A percentile compares a stretch with the other conserved stretches of the same genome.
Evolutionary conservation across 495 filamentous ascomycete genomes (phyloP).

Genomic region (Jackrogersella minutella): DNA sequence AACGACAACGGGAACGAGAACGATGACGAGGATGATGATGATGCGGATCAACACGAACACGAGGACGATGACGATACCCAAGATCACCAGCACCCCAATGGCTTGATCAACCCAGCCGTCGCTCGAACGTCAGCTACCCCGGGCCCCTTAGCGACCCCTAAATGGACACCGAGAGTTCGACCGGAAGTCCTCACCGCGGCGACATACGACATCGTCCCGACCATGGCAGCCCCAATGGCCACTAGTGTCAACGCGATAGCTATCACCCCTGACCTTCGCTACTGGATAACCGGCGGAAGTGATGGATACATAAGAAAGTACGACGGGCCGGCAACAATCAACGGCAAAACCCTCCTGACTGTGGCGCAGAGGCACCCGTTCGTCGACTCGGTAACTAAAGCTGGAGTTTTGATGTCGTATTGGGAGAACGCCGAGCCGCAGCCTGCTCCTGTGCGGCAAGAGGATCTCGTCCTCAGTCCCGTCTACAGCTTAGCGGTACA

Average conservation of each 20-base stretch:
- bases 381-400: slow-evolving; percentile 95
- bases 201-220: slow-evolving; percentile 94
- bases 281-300: slow-evolving; percentile 91
- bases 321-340: slow-evolving; percentile 94
- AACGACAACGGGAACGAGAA: slow-evolving; percentile 71
- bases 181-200: slow-evolving; percentile 81
- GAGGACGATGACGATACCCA: slow-evolving; percentile 66
- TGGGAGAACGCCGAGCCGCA: slow-evolving; percentile 86
- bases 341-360: slow-evolving; percentile 91
- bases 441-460: slow-evolving; percentile 52
- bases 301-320: slow-evolving; percentile 96
- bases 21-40: slow-evolving; percentile 65
- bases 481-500: slow-evolving; percentile 95
- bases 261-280: slow-evolving; percentile 92
- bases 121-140: slow-evolving; percentile 60
- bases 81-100: slow-evolving; percentile 41
- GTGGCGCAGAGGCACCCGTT: slow-evolving; percentile 97
- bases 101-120: slow-evolving; percentile 27
- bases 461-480: slow-evolving; percentile 72
- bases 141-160: slow-evolving; percentile 51
- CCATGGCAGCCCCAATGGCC: slow-evolving; percentile 93
- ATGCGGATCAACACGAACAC: slow-evolving; percentile 64
- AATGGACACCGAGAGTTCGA: slow-evolving; percentile 71
- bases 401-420: slow-evolving; percentile 90
- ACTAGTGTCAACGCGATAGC: slow-evolving; percentile 95